Evolutionary conservation across 768 basidiomycete species (phyloP), one percentile per base, ranked within the genome.

Genomic region (Tricholoma furcatifolium): DNA sequence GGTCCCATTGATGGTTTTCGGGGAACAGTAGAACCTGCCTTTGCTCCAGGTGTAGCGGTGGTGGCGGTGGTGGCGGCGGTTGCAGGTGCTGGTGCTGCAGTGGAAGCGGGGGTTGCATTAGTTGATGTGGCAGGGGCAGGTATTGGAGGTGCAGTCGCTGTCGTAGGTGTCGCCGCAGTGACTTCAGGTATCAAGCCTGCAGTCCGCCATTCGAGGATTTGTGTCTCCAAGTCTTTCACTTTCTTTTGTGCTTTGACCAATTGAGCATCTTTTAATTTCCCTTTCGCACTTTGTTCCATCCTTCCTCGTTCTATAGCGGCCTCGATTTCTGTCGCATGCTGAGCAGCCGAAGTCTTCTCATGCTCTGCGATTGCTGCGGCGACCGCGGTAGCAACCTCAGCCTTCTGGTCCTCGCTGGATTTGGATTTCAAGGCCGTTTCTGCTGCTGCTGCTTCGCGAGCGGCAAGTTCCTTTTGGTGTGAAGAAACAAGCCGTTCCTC

Each of bases 271-370:
- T 90, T 91, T 39, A 91, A 58, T 64, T 85, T 88, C 31, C 70
- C 64, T 69, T 86, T 87, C 20, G 81, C 73, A 1, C 61, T 71
- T 46, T 78, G 74, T 57, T 91, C 89, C 71, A 79, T 72, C 43
- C 88, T 74, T 2, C 89, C 89, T 2, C 80, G 72, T 45, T 91
- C 89, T 6, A 86, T 75, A 1, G 89, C 89, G 6, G 79, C 73
- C 2, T 74, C 74, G 31, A 89, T 79, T 47, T 87, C 86, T 20
- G 80, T 74, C 6, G 74, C 70, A 20, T 81, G 81, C 36, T 70
- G 73, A 10, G 72, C 67, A 63, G 79, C 70, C 4, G 77, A 54
- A 20, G 75, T 70, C 56, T 75, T 72, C 45, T 83, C 74, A 53
- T 79, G 74, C 39, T 79, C 76, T 1, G 68, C 70, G 41, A 83